Conservation (phyloP, 805 yeast genomes). For the Zygosaccharomyces pseudorouxii region DNA sequence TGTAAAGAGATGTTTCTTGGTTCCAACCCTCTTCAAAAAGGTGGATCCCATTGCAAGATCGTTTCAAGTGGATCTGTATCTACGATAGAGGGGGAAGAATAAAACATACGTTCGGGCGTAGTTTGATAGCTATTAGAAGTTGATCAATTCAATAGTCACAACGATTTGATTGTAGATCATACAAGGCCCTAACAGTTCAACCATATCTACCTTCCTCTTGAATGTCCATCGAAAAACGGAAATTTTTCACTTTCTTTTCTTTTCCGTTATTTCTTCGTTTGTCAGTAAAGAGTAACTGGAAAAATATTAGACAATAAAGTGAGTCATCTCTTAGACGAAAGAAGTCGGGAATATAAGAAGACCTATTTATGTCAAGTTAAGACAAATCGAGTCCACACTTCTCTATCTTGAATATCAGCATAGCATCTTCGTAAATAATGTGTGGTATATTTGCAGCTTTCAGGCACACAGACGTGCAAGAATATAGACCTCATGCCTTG, state of each 20-base stretch:
- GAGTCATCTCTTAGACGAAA: too few relatives aligned
- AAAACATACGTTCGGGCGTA: neutral
- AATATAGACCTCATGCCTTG: constrained; percentile 81
- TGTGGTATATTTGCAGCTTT: constrained; percentile 97
- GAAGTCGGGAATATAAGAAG: too few relatives aligned
- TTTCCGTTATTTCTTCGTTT: neutral
- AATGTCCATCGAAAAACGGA: neutral
- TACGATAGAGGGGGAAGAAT: constrained; percentile 17
- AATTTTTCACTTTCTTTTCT: neutral
- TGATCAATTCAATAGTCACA: neutral
- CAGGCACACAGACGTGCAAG: constrained; percentile 71
- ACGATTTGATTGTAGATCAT: neutral
- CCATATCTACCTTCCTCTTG: neutral
- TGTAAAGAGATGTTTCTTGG: neutral
- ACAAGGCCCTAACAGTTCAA: neutral
- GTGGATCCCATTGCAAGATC: constrained; percentile 13
- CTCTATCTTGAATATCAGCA: neutral
- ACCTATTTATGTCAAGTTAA: too few relatives aligned
- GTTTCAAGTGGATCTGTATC: constrained; percentile 13
- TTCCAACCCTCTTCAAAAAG: constrained; percentile 13
- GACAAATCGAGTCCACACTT: too few relatives aligned
- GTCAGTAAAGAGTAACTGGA: neutral
- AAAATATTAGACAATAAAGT: too few relatives aligned
- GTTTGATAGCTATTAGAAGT: neutral
- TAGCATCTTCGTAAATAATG: constrained; percentile 43